Evolutionary conservation across 306 rosid genomes (phyloP).

Genomic region (Quercus robur): DNA sequence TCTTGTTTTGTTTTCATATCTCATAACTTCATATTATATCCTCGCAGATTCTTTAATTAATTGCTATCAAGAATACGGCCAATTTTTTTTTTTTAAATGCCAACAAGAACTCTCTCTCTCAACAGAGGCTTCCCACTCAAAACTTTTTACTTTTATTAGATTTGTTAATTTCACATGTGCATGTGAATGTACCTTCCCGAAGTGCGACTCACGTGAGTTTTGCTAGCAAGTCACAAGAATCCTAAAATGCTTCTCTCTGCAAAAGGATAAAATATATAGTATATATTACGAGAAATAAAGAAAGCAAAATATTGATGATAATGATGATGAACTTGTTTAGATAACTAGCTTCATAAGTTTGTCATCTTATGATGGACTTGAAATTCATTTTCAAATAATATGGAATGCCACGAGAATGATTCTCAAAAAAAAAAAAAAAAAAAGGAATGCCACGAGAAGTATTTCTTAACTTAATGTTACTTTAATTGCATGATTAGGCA

Average conservation of each 20-base stretch:
- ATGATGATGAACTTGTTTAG: neutral
- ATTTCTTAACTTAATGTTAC: slow-evolving; percentile 45
- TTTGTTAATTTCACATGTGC: slow-evolving; percentile 61
- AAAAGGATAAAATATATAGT: slow-evolving; percentile 1
- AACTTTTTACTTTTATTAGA: slow-evolving; percentile 56
- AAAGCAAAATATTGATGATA: neutral
- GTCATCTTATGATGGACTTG: slow-evolving; percentile 9
- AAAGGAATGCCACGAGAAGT: slow-evolving; percentile 51
- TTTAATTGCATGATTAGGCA: slow-evolving; percentile 46
- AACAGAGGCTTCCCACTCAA: slow-evolving; percentile 45
- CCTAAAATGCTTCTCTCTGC: slow-evolving; percentile 13
- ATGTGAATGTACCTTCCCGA: slow-evolving; percentile 98
- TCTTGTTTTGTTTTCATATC: too few species aligned
- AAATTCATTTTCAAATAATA: slow-evolving; percentile 28
- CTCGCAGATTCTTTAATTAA: slow-evolving; percentile 38
- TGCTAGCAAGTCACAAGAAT: slow-evolving; percentile 65
- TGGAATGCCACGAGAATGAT: slow-evolving; percentile 51
- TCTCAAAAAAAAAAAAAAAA: neutral
- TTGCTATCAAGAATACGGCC: slow-evolving; percentile 32
- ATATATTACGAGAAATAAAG: neutral
- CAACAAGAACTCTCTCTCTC: slow-evolving; percentile 22
- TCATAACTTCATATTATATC: slow-evolving; percentile 22
- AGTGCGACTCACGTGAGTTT: slow-evolving; percentile 90
- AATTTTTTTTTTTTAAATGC: neutral
- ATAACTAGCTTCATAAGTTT: neutral